These are phyloP conservation scores for Aspergillus pseudonomiae DNA, from an alignment of 2,329 filamentous ascomycete species.

Conservation along the genomic window DNA sequence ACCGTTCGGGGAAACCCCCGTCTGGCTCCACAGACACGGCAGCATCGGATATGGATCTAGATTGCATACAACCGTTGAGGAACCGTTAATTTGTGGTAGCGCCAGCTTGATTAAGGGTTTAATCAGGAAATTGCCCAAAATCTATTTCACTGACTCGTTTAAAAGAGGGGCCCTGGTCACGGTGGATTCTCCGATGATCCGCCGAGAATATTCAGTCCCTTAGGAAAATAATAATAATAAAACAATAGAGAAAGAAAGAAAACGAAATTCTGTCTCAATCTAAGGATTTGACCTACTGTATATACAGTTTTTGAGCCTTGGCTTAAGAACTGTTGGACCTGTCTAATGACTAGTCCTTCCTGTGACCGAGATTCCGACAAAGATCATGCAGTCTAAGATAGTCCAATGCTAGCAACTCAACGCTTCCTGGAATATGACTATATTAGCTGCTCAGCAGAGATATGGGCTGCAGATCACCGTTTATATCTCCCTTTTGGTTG, in stretches of 20 bases:
- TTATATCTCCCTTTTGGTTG: background rate
- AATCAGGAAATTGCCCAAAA: background rate
- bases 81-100: background rate
- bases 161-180: background rate
- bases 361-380: no score
- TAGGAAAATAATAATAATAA: no score
- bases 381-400: background rate
- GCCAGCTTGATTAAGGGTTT: background rate
- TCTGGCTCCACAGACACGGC: background rate
- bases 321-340: background rate
- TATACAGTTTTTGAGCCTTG: background rate
- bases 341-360: accelerated
- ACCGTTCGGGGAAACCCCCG: background rate
- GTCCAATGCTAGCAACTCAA: no score
- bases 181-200: background rate
- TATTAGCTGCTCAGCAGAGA: background rate
- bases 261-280: background rate
- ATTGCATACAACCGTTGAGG: background rate
- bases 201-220: background rate
- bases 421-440: background rate
- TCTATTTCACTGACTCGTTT: background rate
- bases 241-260: no score
- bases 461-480: background rate
- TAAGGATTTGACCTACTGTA: background rate
- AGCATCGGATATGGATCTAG: background rate